Conservation (phyloP, 73 alveolate species). For the Uronychia setigera region DNA sequence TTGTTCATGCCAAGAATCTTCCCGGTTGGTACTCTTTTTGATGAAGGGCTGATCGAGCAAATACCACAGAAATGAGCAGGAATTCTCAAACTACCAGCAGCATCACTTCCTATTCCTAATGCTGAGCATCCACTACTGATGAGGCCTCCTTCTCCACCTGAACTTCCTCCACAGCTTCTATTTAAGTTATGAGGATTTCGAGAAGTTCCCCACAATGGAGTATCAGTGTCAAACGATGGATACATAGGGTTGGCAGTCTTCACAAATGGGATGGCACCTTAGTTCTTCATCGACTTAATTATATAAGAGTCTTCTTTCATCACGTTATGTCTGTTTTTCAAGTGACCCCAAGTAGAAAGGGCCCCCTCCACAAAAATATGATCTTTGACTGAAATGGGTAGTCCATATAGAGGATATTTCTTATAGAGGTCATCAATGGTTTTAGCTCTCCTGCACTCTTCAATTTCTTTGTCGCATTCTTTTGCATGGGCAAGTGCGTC, state of each 20-base stretch:
- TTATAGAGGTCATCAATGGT: constrained; percentile 10
- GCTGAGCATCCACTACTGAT: constrained; percentile 44
- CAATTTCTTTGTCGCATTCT: neutral
- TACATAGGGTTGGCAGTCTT: constrained; percentile 25
- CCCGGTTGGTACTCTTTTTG: too few relatives aligned
- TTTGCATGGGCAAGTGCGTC: neutral
- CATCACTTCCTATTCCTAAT: constrained; percentile 54
- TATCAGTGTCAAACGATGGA: constrained; percentile 31
- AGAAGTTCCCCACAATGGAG: constrained; percentile 43
- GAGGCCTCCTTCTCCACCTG: constrained; percentile 73
- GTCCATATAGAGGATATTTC: constrained; percentile 51
- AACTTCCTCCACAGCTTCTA: constrained; percentile 62
- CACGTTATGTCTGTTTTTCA: constrained; percentile 12
- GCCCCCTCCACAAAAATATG: constrained; percentile 36
- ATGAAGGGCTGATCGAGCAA: constrained; percentile 66
- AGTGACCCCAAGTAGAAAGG: neutral
- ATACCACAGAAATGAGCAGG: constrained; percentile 77
- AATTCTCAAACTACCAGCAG: constrained; percentile 61
- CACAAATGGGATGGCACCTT: constrained; percentile 54
- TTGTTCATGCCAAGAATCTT: too few relatives aligned
- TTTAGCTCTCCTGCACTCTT: constrained; percentile 10
- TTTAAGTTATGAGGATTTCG: constrained; percentile 43
- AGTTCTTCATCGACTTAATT: constrained; percentile 12
- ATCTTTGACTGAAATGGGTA: constrained; percentile 72
- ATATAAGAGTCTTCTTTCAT: constrained; percentile 31